Base-by-base conservation (phyloP, 208 protist species). In the Trypanosoma avium region DNA sequence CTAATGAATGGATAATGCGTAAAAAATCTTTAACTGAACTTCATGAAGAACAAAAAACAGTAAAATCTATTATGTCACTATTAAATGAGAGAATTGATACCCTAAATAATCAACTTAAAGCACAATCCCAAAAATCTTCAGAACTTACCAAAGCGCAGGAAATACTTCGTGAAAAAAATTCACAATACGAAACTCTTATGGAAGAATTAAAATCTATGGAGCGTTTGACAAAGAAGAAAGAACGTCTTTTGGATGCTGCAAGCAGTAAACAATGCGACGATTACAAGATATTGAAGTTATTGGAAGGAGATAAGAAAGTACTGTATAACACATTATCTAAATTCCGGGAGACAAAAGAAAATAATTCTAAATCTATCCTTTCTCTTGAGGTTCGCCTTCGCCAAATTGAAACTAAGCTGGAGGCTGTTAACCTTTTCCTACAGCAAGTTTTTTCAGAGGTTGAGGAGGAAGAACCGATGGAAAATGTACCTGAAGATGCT, bases 221-320 rank as follows among this genome's bases (percentile, higher is more conserved):
- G 71, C 88, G 83, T 10, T 75, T 95, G 13, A 71, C 73, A 43
- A 89, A 91, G 71, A 92, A 90, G 67, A 95, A 91, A 69, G 85
- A 95, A 67, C 79, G 81, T 5, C 49, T 89, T 15, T 63, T 95
- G 24, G 75, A 79, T 38, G 22, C 70, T 24, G 33, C 70, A 13
- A 61, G 33, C 38, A 33, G 22, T n/a, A 70, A 55, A 19, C 38
- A 59, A n/a, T 52, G 60, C 38, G 77, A 95, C 58, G 66, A 77
- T 47, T 86, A 87, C 79, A 88, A 91, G 67, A 61, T 35, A 8
- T 72, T 95, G 26, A 84, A 84, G 17, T 53, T 81, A 32, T 57
- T 95, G 22, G 88, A 95, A 35, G 75, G 79, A 7, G 84, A 88
- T 45, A 95, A 92, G 67, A 81, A 73, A 26, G 81, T 88, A 19